Percentiles rank a stretch among this genome's conserved stretches.
phyloP scores from a whole-genome alignment of 2,329 filamentous ascomycete genomes.

The Celoporthe dispersa region DNA sequence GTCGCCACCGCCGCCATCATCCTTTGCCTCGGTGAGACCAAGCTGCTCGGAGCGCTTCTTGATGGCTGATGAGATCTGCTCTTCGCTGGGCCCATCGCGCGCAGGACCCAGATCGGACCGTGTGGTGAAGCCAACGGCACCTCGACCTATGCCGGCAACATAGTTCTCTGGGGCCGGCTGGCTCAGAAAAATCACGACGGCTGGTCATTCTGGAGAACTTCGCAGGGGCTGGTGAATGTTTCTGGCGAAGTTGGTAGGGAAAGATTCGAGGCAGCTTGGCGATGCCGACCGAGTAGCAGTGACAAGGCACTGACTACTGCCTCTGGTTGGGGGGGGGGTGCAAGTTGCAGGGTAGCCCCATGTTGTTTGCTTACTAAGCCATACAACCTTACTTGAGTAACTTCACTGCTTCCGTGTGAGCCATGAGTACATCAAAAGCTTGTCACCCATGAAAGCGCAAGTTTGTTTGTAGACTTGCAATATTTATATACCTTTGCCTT shows the following conservation, averaged over 20 bases:
- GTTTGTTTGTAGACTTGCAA: too few relatives aligned
- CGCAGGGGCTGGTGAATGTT: background rate
- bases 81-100: constrained; percentile 91
- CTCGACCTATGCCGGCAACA: constrained; percentile 94
- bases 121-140: constrained; percentile 97
- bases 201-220: constrained; percentile 49
- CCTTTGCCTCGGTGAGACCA: constrained; percentile 58
- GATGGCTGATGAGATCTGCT: constrained; percentile 97
- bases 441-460: too few relatives aligned
- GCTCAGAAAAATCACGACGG: constrained; percentile 86
- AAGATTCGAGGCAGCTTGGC: background rate
- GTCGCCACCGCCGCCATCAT: constrained; percentile 71
- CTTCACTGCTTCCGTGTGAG: background rate
- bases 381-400: background rate
- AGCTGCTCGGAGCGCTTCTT: constrained; percentile 90
- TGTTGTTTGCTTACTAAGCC: background rate
- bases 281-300: background rate
- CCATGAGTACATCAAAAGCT: background rate
- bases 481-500: too few relatives aligned
- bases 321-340: background rate
- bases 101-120: constrained; percentile 95
- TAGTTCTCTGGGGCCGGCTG: constrained; percentile 87
- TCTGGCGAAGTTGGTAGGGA: background rate
- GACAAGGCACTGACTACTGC: background rate
- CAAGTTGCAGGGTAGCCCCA: background rate